These are phyloP conservation scores for Pseudonitzschia multistriata DNA, from an alignment of 108 stramenopile genomes.

Conservation along the genomic window DNA sequence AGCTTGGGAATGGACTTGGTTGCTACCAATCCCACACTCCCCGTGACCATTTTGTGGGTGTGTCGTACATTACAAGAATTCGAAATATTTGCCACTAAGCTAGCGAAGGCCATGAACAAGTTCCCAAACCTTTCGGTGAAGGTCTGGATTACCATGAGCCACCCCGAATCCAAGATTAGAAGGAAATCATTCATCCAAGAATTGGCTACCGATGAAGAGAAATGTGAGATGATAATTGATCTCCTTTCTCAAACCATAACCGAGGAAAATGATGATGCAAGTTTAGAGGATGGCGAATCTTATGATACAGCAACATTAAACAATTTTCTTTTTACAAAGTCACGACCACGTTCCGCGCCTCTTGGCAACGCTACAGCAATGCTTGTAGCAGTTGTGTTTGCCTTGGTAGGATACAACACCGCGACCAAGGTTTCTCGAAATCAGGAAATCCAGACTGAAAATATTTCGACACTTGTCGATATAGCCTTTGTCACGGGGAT, in stretches of 20 bases:
- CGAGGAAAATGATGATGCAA: not conserved
- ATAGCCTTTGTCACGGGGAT: not conserved
- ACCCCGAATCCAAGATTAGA: not conserved
- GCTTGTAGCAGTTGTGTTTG: not conserved
- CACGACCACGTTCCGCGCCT: not conserved
- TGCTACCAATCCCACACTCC: not conserved
- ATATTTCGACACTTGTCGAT: not conserved
- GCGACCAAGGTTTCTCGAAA: not conserved
- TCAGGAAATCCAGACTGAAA: not conserved
- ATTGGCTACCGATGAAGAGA: not conserved
- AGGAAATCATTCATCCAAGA: not conserved
- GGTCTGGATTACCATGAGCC: constrained; percentile 10
- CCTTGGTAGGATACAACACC: not conserved
- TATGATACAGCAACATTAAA: not conserved
- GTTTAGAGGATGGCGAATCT: not conserved
- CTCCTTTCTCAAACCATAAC: not conserved
- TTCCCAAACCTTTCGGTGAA: not conserved
- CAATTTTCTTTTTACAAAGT: not conserved
- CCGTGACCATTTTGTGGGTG: constrained; percentile 10
- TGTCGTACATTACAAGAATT: not conserved
- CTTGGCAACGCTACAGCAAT: not conserved
- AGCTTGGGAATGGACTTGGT: not conserved
- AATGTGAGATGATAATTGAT: not conserved
- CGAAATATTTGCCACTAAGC: not conserved
- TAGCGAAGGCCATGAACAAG: not conserved